These are phyloP conservation scores for Neoscytalidium dimidiatum DNA, from an alignment of 2,329 filamentous ascomycete species.

Conservation along the genomic window DNA sequence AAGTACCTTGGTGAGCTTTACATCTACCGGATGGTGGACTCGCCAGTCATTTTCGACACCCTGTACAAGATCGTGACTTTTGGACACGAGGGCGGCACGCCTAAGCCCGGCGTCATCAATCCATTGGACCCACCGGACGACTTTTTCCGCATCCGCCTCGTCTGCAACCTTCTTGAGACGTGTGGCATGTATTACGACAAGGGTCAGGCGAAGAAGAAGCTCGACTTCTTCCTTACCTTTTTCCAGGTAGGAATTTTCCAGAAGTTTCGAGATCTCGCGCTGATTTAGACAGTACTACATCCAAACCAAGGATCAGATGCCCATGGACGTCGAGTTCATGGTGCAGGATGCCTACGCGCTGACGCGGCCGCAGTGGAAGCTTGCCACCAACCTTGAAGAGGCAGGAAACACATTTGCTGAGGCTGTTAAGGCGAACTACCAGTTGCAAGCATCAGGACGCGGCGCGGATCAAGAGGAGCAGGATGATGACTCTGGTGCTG, in stretches of 20 bases:
- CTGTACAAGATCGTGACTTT: conserved; percentile 94
- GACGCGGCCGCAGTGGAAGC: conserved; percentile 89
- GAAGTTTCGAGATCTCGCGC: conserved; percentile 16
- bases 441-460: conserved; percentile 72
- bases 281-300: conserved; percentile 74
- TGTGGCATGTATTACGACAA: conserved; percentile 96
- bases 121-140: conserved; percentile 87
- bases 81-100: conserved; percentile 80
- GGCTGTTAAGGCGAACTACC: conserved; percentile 88
- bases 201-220: conserved; percentile 90
- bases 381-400: conserved; percentile 78
- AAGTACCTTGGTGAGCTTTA: conserved; percentile 97
- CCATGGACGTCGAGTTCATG: conserved; percentile 97
- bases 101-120: conserved; percentile 74
- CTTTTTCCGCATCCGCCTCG: conserved; percentile 90
- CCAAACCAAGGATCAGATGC: conserved; percentile 81
- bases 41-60: conserved; percentile 90
- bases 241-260: conserved; percentile 64
- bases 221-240: conserved; percentile 96
- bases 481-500: conserved; percentile 68
- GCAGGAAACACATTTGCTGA: conserved; percentile 81
- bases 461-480: conserved; percentile 68
- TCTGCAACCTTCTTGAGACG: conserved; percentile 87
- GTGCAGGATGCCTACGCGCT: conserved; percentile 88
- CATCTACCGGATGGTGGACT: conserved; percentile 96